Evolutionary conservation across 2,329 filamentous ascomycete species (phyloP).

Genomic region (Penicillium griseofulvum): DNA sequence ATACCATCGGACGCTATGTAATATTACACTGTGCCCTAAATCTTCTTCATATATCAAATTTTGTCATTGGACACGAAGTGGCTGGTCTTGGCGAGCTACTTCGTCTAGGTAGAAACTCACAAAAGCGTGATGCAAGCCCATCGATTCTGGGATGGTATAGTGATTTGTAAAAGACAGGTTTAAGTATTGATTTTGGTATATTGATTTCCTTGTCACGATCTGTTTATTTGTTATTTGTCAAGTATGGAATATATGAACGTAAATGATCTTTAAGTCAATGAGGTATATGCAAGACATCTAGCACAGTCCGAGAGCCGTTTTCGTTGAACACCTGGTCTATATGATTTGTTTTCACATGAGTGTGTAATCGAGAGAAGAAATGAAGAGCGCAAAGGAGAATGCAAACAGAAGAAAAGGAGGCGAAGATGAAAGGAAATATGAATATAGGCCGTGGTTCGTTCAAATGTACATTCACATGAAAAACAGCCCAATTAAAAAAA

Average conservation of each 20-base stretch:
- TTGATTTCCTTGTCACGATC: neutral
- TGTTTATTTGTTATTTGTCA: neutral
- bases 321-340: neutral
- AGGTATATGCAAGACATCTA: neutral
- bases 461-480: neutral
- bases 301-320: neutral
- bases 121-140: neutral
- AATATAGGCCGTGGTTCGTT: no score
- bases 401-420: neutral
- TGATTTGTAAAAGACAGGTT: neutral
- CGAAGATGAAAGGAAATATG: neutral
- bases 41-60: neutral
- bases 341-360: neutral
- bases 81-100: neutral
- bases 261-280: neutral
- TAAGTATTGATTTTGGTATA: neutral
- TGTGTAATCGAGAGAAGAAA: neutral
- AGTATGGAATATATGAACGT: neutral
- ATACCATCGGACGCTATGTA: neutral
- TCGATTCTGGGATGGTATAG: neutral
- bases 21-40: no score
- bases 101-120: neutral
- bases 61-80: neutral
- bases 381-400: neutral
- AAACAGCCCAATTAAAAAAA: neutral